Evolutionary conservation across 2,329 filamentous ascomycete genomes (phyloP).

Genomic region (Aurifilum marmelostoma): DNA sequence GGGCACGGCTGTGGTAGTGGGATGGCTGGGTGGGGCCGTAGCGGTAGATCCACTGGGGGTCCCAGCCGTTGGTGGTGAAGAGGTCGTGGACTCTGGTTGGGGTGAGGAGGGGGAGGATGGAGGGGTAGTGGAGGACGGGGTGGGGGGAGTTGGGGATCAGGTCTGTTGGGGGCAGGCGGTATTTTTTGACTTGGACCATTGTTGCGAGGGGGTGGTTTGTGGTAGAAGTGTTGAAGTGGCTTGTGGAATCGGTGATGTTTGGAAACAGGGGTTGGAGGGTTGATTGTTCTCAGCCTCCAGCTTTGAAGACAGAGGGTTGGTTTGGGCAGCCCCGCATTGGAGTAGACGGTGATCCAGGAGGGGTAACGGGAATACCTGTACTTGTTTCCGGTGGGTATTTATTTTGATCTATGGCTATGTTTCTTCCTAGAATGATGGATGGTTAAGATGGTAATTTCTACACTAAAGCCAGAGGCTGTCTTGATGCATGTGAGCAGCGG

Average conservation of each 20-base stretch:
- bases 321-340: not conserved
- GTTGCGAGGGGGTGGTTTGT: not conserved
- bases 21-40: slow-evolving; percentile 58
- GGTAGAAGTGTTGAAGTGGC: too few relatives aligned
- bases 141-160: slow-evolving; percentile 56
- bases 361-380: not conserved
- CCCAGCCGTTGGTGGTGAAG: slow-evolving; percentile 54
- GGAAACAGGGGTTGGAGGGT: not conserved
- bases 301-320: not conserved
- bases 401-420: too few relatives aligned
- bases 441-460: too few relatives aligned
- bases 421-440: too few relatives aligned
- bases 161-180: slow-evolving; percentile 46
- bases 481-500: too few relatives aligned
- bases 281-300: too few relatives aligned
- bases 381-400: too few relatives aligned
- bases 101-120: slow-evolving; percentile 38
- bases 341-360: not conserved
- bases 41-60: slow-evolving; percentile 59
- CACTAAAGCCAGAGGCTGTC: too few relatives aligned
- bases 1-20: slow-evolving; percentile 60
- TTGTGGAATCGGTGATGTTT: not conserved
- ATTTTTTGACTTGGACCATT: slow-evolving; percentile 41
- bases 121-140: slow-evolving; percentile 57
- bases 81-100: slow-evolving; percentile 42